Evolutionary conservation across 805 yeast genomes (phyloP), one percentile per base, ranked within the genome.

Genomic region (Hanseniaspora valbyensis): DNA sequence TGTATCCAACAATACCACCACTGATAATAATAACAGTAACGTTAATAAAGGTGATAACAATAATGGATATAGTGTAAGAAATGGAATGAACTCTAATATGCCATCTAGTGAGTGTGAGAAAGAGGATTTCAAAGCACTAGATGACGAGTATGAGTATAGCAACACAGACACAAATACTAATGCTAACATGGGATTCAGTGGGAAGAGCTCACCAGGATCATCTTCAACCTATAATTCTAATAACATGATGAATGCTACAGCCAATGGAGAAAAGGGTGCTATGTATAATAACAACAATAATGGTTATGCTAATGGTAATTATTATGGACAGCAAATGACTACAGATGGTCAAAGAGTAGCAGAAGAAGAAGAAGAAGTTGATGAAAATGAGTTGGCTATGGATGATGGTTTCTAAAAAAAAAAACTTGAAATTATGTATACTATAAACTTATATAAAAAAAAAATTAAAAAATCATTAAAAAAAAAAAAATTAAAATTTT

Each of bases 371-470:
- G 43, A 39, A 8, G 38, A 39, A 2, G 42, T 24, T 8, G 40
- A 44, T 13, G 49, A 36, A 6, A 26, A 36, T 19, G 50, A 24
- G 9, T n/a, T 46, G 24, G 25, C 50, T 19, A 46, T 46, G 50
- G 50, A 46, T 38, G 50, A 41, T 29, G 50, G 50, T 2, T 46
- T 39, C 18, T 46, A 38, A n/a, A n/a, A n/a, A n/a, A n/a, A n/a
- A n/a, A n/a, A n/a, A n/a, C n/a, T n/a, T n/a, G 22, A 32, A n/a
- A 32, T 32, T 12, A 9, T 32, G 13, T 12, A 32, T 32, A 32
- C n/a, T n/a, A 34, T 16, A 5, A 34, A n/a, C 39, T 18, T 18
- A n/a, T 18, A 34, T 34, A 34, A 34, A 34, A n/a, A n/a, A n/a
- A n/a, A n/a, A n/a, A n/a, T n/a, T n/a, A n/a, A n/a, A n/a, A n/a